Base-by-base conservation (phyloP, 495 filamentous ascomycete genomes). In the Neurospora sublineolata region DNA sequence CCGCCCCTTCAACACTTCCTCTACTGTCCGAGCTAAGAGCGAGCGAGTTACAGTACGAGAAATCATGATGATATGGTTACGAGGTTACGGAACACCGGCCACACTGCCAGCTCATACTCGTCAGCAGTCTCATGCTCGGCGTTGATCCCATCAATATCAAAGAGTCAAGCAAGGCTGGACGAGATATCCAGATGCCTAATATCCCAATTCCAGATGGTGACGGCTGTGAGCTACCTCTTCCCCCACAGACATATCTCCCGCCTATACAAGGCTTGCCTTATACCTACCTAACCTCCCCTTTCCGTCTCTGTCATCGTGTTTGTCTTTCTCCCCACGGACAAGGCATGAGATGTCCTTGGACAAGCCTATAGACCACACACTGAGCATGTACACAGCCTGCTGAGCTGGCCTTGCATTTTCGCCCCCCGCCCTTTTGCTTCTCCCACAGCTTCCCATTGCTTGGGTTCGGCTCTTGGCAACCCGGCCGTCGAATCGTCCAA, bases 371-470 rank as follows among this genome's bases (percentile, higher is more conserved):
- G 52, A 27, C 52, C 52, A 33, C 52, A 14, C 27, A 12, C 46
- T 60, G 52, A 60, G 14, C 46, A 37, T 37, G 23, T 40, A 42
- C 74, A 76, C 72, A 76, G 75, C 74, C 76, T 68, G 72, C 74
- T 80, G 79, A 73, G 79, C 72, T 80, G 79, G 75, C 79, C 76
- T 76, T 79, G 78, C 79, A 80, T 77, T 68, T 74, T 68, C 74
- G 71, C 71, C 73, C 74, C 75, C 78, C 76, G 71, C 75, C 74
- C 72, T 72, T 75, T 70, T 71, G 52, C 52, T 33, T 64, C 52
- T 30, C 52, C 52, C 52, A 60, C 52, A 30, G 23, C 52, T 60
- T 60, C 52, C 52, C 46, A 58, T 30, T 58, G 46, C 46, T 18
- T 52, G 68, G 58, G 76, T 37, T 58, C 75, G 73, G 72, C 68